Percentiles rank a stretch among this genome's conserved stretches.
These are phyloP conservation scores for Trichoderma gamsii DNA, from an alignment of 495 filamentous ascomycete species.

Conservation along the genomic window DNA sequence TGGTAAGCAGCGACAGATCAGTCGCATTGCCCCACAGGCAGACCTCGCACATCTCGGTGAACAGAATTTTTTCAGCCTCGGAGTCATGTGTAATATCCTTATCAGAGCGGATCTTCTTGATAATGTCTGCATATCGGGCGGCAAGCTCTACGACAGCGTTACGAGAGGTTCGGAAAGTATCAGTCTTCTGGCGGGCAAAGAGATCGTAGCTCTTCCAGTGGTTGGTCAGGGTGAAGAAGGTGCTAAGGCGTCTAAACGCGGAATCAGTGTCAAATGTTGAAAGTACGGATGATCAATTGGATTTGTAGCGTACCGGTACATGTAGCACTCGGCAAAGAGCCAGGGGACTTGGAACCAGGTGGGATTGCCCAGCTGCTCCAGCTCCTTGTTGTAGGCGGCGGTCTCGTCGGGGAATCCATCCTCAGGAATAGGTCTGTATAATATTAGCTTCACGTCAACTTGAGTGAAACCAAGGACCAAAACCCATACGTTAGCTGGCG, in stretches of 20 bases:
- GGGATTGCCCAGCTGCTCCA: constrained; percentile 65
- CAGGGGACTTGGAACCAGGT: constrained; percentile 80
- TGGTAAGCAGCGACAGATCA: constrained; percentile 84
- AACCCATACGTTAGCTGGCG: constrained; percentile 65
- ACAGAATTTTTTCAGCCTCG: constrained; percentile 68
- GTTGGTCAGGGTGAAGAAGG: constrained; percentile 66
- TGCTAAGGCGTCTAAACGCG: constrained; percentile 60
- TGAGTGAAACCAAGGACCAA: background rate
- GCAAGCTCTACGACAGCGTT: constrained; percentile 88
- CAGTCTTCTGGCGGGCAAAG: constrained; percentile 85
- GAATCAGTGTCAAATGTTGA: constrained; percentile 1
- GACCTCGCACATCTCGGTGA: constrained; percentile 92
- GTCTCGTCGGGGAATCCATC: constrained; percentile 70
- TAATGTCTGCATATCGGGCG: constrained; percentile 58
- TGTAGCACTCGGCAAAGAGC: constrained; percentile 90
- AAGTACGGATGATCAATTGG: background rate
- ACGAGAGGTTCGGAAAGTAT: constrained; percentile 87
- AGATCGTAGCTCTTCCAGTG: constrained; percentile 93
- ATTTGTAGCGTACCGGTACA: constrained; percentile 59
- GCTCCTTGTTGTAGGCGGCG: constrained; percentile 75
- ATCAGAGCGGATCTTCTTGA: constrained; percentile 46
- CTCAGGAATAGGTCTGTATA: constrained; percentile 65
- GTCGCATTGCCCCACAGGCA: constrained; percentile 98
- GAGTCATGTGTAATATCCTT: constrained; percentile 42
- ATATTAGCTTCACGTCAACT: constrained; percentile 13